Conservation (phyloP, 2,329 filamentous ascomycete species). For the Ascomycota sp. region DNA sequence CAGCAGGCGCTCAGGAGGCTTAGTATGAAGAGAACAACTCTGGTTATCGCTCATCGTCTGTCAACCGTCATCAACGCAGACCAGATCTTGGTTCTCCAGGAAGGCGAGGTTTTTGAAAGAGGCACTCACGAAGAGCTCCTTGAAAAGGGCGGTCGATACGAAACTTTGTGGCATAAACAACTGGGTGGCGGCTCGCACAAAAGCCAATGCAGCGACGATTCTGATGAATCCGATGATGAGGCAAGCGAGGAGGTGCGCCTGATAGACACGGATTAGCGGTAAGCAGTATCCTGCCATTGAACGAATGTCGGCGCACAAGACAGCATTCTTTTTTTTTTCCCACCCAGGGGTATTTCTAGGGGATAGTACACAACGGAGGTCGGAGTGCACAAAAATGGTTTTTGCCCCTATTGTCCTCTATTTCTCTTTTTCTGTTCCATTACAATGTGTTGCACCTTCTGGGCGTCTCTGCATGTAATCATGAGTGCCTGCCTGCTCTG, state of each 20-base stretch:
- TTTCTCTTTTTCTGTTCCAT: too few relatives aligned
- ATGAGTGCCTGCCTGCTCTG: too few relatives aligned
- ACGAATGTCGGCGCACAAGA: too few relatives aligned
- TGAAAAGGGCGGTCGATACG: conserved; percentile 20
- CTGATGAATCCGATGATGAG: neutral
- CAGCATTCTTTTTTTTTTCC: too few relatives aligned
- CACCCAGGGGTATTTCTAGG: too few relatives aligned
- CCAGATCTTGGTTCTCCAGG: conserved; percentile 29
- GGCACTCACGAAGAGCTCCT: conserved; percentile 28
- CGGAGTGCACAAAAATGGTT: too few relatives aligned
- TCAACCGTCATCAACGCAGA: conserved; percentile 23
- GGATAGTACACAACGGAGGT: too few relatives aligned
- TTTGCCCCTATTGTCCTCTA: too few relatives aligned
- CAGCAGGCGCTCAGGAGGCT: conserved; percentile 23
- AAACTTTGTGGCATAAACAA: conserved; percentile 27
- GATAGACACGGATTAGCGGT: neutral
- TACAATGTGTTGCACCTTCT: too few relatives aligned
- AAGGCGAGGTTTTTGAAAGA: conserved; percentile 28
- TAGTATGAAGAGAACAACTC: conserved; percentile 26
- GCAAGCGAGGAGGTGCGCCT: neutral
- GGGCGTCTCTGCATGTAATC: too few relatives aligned
- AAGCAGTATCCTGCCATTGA: neutral
- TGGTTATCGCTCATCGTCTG: conserved; percentile 24
- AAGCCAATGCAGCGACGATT: neutral
- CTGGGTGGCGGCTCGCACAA: neutral